These are phyloP conservation scores for Malassezia nana DNA, from an alignment of 1,284 basidiomycete species.

Conservation along the genomic window DNA sequence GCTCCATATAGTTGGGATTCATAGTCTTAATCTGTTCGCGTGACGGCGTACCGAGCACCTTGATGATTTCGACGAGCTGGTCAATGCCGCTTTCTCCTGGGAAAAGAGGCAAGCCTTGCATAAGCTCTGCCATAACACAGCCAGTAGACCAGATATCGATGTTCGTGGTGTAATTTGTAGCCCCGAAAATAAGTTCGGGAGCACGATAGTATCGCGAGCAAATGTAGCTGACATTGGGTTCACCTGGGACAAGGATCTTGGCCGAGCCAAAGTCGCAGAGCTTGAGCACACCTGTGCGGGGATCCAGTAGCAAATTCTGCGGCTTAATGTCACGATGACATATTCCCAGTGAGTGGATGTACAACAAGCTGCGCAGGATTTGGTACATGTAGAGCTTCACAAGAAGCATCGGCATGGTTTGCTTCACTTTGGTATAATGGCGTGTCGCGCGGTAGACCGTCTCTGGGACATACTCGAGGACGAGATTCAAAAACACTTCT, in stretches of 20 bases:
- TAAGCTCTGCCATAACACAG: constrained; percentile 99
- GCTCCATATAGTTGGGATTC: constrained; percentile 99
- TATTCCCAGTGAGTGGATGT: constrained; percentile 88
- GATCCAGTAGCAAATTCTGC: constrained; percentile 94
- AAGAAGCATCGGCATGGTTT: constrained; percentile 97
- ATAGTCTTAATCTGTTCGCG: constrained; percentile 99
- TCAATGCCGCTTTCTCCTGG: constrained; percentile 98
- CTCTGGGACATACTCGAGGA: constrained; percentile 97
- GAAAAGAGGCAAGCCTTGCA: constrained; percentile 97
- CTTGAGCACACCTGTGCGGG: constrained; percentile 88
- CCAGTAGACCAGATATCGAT: constrained; percentile 99
- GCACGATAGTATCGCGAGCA: constrained; percentile 99
- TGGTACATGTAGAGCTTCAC: constrained; percentile 98
- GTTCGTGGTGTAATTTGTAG: constrained; percentile 99
- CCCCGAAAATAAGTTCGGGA: constrained; percentile 97
- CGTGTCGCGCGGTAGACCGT: constrained; percentile 97
- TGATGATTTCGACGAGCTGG: constrained; percentile 99
- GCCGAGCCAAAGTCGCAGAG: constrained; percentile 98
- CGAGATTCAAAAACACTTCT: constrained; percentile 98
- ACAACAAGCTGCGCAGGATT: constrained; percentile 87
- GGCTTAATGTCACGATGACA: constrained; percentile 96
- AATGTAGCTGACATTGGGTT: constrained; percentile 99
- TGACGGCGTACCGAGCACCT: constrained; percentile 94
- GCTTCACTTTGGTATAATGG: constrained; percentile 99
- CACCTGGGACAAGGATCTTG: constrained; percentile 92